Conservation (phyloP, 2,329 filamentous ascomycete genomes). For the Colletotrichum tanaceti region DNA sequence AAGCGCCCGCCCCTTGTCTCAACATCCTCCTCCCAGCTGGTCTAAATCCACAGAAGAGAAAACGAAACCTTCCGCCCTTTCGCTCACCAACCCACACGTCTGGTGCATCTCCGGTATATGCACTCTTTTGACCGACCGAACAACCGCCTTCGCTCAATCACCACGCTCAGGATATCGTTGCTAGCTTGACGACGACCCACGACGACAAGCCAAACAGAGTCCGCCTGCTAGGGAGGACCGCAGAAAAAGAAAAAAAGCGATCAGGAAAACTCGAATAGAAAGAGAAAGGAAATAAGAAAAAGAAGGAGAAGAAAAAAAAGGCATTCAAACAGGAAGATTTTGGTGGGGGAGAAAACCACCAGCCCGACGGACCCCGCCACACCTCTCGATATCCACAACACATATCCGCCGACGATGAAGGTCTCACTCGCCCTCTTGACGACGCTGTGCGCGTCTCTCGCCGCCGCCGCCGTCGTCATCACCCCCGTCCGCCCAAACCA, state of each 20-base stretch:
- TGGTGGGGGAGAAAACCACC: neutral
- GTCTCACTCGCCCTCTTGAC: slow-evolving; percentile 52
- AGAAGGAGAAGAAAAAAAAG: slow-evolving; percentile 20
- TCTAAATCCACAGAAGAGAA: slow-evolving; percentile 9
- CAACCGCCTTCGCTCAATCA: neutral
- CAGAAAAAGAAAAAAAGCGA: neutral
- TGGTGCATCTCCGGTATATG: neutral
- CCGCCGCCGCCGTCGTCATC: slow-evolving; percentile 65
- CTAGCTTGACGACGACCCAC: slow-evolving; percentile 33
- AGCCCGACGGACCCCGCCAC: neutral
- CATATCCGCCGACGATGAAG: slow-evolving; percentile 53
- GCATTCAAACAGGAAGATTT: neutral
- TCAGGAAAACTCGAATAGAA: slow-evolving; percentile 11
- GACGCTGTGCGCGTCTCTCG: slow-evolving; percentile 59
- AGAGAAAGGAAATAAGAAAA: slow-evolving; percentile 14
- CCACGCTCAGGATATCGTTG: slow-evolving; percentile 15
- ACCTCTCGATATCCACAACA: neutral
- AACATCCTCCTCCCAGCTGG: slow-evolving; percentile 22
- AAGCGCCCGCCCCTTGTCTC: slow-evolving; percentile 20
- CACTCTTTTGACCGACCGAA: neutral
- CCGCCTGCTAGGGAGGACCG: slow-evolving; percentile 2
- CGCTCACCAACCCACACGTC: slow-evolving; percentile 4
- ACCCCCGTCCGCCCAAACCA: slow-evolving; percentile 64
- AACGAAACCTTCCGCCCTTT: slow-evolving; percentile 13
- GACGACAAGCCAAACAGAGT: slow-evolving; percentile 7